A percentile compares a stretch with the other conserved stretches of the same genome.
Evolutionary conservation across 306 rosid species (phyloP).

Genomic region (Clitoria ternatea): DNA sequence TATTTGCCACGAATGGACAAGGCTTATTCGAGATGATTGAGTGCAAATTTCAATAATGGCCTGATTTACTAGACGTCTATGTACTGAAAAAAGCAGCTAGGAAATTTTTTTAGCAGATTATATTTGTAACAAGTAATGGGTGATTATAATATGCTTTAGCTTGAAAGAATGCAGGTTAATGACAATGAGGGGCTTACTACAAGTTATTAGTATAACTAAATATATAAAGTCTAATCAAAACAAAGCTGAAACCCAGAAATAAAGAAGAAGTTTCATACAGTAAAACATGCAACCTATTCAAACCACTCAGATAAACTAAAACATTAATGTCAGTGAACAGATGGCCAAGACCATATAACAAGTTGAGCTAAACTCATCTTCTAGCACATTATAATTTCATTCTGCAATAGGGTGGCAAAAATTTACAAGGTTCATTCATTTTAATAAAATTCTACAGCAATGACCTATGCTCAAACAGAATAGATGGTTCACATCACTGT

Average conservation of each 20-base stretch:
- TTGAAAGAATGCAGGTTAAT: neutral
- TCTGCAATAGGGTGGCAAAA: neutral
- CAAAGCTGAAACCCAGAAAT: neutral
- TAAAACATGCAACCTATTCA: neutral
- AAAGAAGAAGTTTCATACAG: neutral
- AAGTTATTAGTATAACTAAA: neutral
- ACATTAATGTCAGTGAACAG: neutral
- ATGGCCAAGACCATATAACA: neutral
- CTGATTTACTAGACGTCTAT: too few relatives aligned
- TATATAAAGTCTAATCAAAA: neutral
- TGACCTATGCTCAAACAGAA: slow-evolving; percentile 15
- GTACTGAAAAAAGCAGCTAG: too few relatives aligned
- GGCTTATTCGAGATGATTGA: too few relatives aligned
- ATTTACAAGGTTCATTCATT: neutral
- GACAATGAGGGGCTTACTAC: neutral
- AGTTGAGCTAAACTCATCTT: neutral
- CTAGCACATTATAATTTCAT: neutral
- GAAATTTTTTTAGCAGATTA: neutral
- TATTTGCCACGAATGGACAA: too few relatives aligned
- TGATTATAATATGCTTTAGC: neutral
- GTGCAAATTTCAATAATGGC: too few relatives aligned
- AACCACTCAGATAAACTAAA: neutral
- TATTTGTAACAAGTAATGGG: neutral
- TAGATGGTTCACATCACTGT: slow-evolving; percentile 14
- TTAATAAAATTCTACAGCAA: neutral